phyloP scores from a whole-genome alignment of 2,329 filamentous ascomycete genomes.

The Penicillium sp. region DNA sequence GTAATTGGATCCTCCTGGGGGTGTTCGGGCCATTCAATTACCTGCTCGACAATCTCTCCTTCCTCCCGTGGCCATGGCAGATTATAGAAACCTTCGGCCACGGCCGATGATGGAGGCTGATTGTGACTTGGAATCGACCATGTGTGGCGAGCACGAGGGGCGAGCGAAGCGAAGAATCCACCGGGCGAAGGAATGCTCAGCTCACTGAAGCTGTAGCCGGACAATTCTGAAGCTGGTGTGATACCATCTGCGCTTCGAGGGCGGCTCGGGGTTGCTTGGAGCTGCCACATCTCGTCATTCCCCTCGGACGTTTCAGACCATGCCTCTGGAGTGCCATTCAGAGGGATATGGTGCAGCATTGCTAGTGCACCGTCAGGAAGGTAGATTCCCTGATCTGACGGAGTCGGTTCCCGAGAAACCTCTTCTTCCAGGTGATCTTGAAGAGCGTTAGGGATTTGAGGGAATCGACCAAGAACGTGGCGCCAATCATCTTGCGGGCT shows the following conservation, averaged over 20 bases:
- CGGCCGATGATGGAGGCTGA: constrained; percentile 75
- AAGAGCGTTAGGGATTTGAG: constrained; percentile 34
- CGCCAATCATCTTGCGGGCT: constrained; percentile 59
- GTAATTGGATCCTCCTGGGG: constrained; percentile 34
- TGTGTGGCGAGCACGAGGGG: constrained; percentile 70
- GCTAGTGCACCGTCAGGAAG: constrained; percentile 79
- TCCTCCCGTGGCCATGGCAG: constrained; percentile 66
- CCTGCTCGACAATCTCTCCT: constrained; percentile 60
- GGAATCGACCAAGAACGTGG: constrained; percentile 41
- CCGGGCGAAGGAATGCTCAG: constrained; percentile 89
- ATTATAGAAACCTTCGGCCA: constrained; percentile 89
- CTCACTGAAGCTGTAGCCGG: constrained; percentile 70
- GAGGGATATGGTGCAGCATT: constrained; percentile 71
- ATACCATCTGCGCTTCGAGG: constrained; percentile 44
- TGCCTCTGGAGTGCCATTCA: constrained; percentile 45
- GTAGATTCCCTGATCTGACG: constrained; percentile 57
- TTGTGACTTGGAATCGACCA: constrained; percentile 67
- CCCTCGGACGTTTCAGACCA: constrained; percentile 43
- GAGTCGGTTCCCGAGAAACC: constrained; percentile 28
- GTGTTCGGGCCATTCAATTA: constrained; percentile 59
- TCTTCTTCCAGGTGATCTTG: constrained; percentile 18
- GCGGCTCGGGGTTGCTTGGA: constrained; percentile 53
- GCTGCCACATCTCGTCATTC: constrained; percentile 63
- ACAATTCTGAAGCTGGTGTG: constrained; percentile 56
- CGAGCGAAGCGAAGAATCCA: constrained; percentile 85